These are phyloP conservation scores for Trichosphaerium sp. DNA, from an alignment of 78 protist genomes.

Conservation along the genomic window DNA sequence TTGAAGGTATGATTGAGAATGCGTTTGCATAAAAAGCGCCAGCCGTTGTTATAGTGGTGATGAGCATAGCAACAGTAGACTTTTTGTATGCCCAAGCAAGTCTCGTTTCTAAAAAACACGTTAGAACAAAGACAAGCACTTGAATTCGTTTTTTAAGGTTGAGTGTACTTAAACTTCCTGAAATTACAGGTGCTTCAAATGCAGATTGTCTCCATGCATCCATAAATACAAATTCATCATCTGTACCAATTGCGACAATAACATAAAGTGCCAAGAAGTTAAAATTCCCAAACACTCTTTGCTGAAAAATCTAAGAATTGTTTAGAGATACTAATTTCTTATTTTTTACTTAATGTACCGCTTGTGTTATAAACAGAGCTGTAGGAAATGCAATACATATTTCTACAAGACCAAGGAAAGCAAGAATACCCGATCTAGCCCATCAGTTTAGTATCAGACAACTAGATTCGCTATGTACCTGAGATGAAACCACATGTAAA, in stretches of 20 bases:
- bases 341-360: too few relatives aligned
- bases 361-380: too few relatives aligned
- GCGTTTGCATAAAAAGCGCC: conserved; percentile 14
- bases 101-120: neutral
- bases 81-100: conserved; percentile 10
- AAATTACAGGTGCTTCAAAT: neutral
- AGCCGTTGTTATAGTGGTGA: conserved; percentile 22
- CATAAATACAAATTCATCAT: conserved; percentile 25
- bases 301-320: too few relatives aligned
- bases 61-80: conserved; percentile 9
- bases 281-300: too few relatives aligned
- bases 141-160: too few relatives aligned
- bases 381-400: too few relatives aligned
- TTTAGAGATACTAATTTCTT: too few relatives aligned
- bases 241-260: conserved; percentile 26
- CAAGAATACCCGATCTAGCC: too few relatives aligned
- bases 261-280: conserved; percentile 9
- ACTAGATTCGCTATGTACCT: too few relatives aligned
- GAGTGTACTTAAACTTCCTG: neutral
- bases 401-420: too few relatives aligned
- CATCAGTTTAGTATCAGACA: too few relatives aligned
- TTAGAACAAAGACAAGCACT: neutral
- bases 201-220: conserved; percentile 23
- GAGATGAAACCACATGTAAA: too few relatives aligned
- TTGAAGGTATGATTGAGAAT: neutral